Base-by-base conservation (phyloP, 805 yeast species). In the Ogataea ramenticola region DNA sequence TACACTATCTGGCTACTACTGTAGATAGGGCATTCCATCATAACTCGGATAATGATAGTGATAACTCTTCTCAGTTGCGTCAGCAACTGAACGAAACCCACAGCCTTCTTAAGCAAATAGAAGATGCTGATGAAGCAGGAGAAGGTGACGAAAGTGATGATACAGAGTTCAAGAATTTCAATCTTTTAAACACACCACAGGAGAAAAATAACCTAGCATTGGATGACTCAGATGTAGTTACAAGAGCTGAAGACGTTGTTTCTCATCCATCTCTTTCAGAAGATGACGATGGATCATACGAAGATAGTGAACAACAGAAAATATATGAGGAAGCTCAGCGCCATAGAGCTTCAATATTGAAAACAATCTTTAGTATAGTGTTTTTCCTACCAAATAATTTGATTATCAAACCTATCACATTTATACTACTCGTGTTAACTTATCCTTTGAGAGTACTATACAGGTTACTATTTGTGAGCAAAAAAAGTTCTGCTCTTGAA, bases 371-470 rank as follows among this genome's bases (percentile, higher is more conserved):
- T 54, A 52, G 54, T 11, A 50, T 66, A 6, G 27, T 75, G 36
- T 51, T 74, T 29, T 78, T 74, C 47, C 40, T 77, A 1, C 82
- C 84, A 9, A 71, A 74, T 47, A 51, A 70, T 35, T 42, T 81
- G 7, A 49, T 82, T 4, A 48, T 75, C n/a, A 71, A 70, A 44
- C 89, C 90, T 2, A 45, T 77, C 15, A 47, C 63, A 4, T 65
- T 72, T 40, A 36, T 72, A 1, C 71, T 85, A 75, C 68, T 64
- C 41, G 47, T 81, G n/a, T 45, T 76, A 6, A 70, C 80, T 2
- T 77, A 72, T 53, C 90, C 90, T 0, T 61, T 80, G 47, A 65
- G 70, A 44, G 53, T 75, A 16, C 54, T 77, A 26, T 56, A 49
- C 31, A 12, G 17, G 4, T 9, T 46, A 2, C 1, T 46, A 4